Base-by-base conservation (phyloP, 495 filamentous ascomycete genomes). In the Xylaria cubensis region DNA sequence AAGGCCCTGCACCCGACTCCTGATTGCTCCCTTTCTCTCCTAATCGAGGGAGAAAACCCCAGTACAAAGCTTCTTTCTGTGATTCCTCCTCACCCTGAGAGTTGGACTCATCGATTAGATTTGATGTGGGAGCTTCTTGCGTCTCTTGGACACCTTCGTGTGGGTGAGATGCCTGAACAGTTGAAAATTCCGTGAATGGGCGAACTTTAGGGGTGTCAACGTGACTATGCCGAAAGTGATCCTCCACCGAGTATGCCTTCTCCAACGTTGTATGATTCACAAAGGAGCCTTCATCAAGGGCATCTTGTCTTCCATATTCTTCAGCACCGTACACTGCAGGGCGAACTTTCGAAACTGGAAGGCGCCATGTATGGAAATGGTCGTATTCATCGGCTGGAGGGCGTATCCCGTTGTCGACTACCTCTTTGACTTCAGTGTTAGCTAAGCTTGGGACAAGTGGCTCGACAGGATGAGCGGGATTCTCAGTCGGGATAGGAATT, bases 21-120 rank as follows among this genome's bases (percentile, higher is more conserved):
- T 69, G 64, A 41, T 76, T 64, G 46, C 59, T 68, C 29, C 24
- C 59, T 42, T 58, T 69, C 19, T 71, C 64, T 19, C 67, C 39
- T 2, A 74, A 65, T 42, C 56, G 48, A 46, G 75, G 75, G 6
- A 77, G 46, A 46, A 76, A 73, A 7, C 71, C 74, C 77, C 75
- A 79, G 50, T 77, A 79, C 2, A 65, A 53, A 24, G 67, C 53
- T 39, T 15, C 44, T 64, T 73, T 72, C 12, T 53, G 62, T 19
- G 72, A 58, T 56, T 74, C 70, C 13, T 77, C 59, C 0, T 26
- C 24, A 39, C 46, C 48, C 36, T 26, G 62, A 32, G 48, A 36
- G 19, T 50, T 15, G 39, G 39, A 19, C 26, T 56, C 39, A 17
- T 55, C 64, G 8, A 63, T 42, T 6, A 69, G 1, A 4, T 46